Conservation (phyloP, 208 protist genomes). For the Leishmania gerbilli region DNA sequence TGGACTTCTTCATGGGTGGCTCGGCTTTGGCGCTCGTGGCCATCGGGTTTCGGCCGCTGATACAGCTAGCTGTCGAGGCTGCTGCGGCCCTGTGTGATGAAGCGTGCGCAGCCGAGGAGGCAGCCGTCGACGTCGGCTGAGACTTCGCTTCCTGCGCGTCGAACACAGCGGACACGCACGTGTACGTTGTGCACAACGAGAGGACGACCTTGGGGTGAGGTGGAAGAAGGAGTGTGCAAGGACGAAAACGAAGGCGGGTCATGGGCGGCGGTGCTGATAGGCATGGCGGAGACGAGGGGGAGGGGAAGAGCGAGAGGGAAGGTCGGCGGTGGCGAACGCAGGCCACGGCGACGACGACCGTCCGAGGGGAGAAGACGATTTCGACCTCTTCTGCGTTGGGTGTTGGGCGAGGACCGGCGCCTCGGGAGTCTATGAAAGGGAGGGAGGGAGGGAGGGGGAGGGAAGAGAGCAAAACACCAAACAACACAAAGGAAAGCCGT, state of each 20-base stretch:
- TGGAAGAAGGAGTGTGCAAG: not conserved
- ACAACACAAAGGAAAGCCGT: not conserved
- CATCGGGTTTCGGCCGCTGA: not conserved
- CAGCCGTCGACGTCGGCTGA: not conserved
- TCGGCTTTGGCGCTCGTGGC: not conserved
- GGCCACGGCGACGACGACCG: not conserved
- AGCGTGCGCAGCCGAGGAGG: not conserved
- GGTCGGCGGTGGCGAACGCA: not conserved
- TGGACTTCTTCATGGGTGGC: constrained; percentile 13
- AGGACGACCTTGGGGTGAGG: not conserved
- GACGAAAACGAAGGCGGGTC: not conserved
- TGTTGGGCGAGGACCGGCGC: not conserved
- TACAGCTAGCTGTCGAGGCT: not conserved
- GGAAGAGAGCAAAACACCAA: not conserved
- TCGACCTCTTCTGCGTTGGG: not conserved
- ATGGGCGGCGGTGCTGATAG: not conserved
- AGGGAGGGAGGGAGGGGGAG: too few relatives aligned
- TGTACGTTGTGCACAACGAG: not conserved
- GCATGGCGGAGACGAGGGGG: not conserved
- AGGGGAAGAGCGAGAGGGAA: not conserved
- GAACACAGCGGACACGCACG: constrained; percentile 1
- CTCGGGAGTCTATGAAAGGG: not conserved
- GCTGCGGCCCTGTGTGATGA: constrained; percentile 8
- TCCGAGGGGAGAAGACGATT: not conserved
- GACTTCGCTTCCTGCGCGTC: not conserved